phyloP scores from a whole-genome alignment of 2,329 filamentous ascomycete genomes.

The Cadophora gregata region DNA sequence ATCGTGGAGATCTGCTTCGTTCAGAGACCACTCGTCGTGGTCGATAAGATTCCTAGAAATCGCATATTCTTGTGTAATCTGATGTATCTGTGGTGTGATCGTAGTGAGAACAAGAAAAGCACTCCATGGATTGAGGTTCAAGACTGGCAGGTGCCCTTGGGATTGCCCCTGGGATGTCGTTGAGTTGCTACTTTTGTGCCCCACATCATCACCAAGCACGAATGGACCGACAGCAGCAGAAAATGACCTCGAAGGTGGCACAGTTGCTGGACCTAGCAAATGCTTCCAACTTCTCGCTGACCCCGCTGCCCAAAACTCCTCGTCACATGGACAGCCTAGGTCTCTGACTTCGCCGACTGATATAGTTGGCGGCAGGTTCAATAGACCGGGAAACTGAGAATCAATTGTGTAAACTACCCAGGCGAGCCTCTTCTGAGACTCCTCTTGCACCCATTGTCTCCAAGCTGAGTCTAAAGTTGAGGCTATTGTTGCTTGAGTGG shows the following conservation, averaged over 20 bases:
- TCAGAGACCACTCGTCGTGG: constrained; percentile 18
- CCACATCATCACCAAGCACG: constrained; percentile 22
- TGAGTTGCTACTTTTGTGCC: not conserved
- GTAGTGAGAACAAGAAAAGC: constrained; percentile 36
- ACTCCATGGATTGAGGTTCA: constrained; percentile 38
- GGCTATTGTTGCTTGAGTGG: not conserved
- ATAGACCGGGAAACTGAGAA: constrained; percentile 34
- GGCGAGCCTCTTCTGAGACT: constrained; percentile 34
- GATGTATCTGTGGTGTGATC: constrained; percentile 33
- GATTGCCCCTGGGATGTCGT: too few relatives aligned
- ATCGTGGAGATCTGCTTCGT: not conserved
- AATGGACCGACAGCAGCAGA: constrained; percentile 38
- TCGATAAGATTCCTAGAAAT: constrained; percentile 33
- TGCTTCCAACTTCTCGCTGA: constrained; percentile 38
- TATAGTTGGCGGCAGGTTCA: constrained; percentile 37
- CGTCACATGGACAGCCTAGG: constrained; percentile 37
- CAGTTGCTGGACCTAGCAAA: constrained; percentile 32
- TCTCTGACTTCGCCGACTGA: constrained; percentile 35
- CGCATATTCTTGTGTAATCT: constrained; percentile 33
- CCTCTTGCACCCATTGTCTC: constrained; percentile 34
- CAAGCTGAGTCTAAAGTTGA: constrained; percentile 28
- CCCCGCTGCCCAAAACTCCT: constrained; percentile 37
- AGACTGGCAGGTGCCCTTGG: constrained; percentile 26
- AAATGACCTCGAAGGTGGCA: constrained; percentile 35
- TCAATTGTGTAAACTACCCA: constrained; percentile 39